These are phyloP conservation scores for Kalaharituber pfeilii DNA, from an alignment of 2,329 filamentous ascomycete species.

Conservation along the genomic window DNA sequence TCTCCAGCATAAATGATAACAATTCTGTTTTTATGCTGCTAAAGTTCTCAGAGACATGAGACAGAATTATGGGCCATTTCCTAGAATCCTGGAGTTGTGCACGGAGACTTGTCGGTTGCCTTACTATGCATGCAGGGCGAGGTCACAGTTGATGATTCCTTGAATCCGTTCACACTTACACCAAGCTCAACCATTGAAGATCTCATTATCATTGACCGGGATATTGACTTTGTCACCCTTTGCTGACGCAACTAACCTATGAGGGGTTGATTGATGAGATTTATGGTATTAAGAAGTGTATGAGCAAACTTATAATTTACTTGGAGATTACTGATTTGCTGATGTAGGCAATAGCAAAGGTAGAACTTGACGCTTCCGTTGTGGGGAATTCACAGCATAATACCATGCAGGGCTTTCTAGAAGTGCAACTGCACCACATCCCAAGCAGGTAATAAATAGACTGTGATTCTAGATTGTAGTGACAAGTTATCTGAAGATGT, in stretches of 20 bases:
- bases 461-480: constrained; percentile 71
- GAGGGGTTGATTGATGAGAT: constrained; percentile 90
- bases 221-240: constrained; percentile 88
- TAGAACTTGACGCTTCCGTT: constrained; percentile 79
- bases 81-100: constrained; percentile 88
- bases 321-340: too few species aligned
- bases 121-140: constrained; percentile 85
- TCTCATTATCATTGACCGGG: constrained; percentile 83
- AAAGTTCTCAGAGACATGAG: constrained; percentile 90
- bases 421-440: constrained; percentile 28
- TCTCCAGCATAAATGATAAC: too few species aligned
- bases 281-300: constrained; percentile 68
- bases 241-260: constrained; percentile 91
- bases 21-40: constrained; percentile 75
- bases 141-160: constrained; percentile 58
- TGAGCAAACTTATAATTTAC: constrained; percentile 2
- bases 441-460: constrained; percentile 58
- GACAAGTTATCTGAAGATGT: constrained; percentile 80
- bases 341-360: constrained; percentile 36
- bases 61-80: constrained; percentile 79
- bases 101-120: constrained; percentile 68
- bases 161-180: constrained; percentile 48
- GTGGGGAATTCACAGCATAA: constrained; percentile 48
- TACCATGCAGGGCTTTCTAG: constrained; percentile 26
- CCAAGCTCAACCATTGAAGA: constrained; percentile 81